These are phyloP conservation scores for Oehlia diaphana DNA, from an alignment of 192 early-diverging fungal species.

Conservation along the genomic window DNA sequence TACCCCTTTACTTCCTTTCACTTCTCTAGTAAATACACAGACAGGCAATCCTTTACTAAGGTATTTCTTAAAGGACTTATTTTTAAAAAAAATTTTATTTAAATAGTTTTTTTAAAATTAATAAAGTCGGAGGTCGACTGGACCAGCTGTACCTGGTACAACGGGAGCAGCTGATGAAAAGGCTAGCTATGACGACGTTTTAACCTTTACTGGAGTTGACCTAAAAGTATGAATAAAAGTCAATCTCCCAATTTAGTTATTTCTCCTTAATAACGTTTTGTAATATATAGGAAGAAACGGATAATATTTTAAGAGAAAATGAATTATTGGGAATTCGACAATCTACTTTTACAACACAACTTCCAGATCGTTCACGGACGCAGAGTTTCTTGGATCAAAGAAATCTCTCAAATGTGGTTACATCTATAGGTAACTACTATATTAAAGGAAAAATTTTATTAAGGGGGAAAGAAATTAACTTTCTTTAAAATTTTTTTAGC, in stretches of 20 bases:
- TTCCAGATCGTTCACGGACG: slow-evolving; percentile 33
- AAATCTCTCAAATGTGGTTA: slow-evolving; percentile 36
- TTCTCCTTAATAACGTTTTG: not conserved
- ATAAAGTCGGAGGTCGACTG: slow-evolving; percentile 19
- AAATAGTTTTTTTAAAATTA: not conserved
- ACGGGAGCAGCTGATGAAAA: slow-evolving; percentile 31
- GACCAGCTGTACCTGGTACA: not conserved
- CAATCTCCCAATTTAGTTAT: not conserved
- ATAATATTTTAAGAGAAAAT: slow-evolving; percentile 54
- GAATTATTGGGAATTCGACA: slow-evolving; percentile 29
- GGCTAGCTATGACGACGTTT: slow-evolving; percentile 66
- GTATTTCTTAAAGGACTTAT: not conserved
- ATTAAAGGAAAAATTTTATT: not conserved
- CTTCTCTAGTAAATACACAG: not conserved
- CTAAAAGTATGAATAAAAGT: slow-evolving; percentile 39
- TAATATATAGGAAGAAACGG: slow-evolving; percentile 49
- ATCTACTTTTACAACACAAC: slow-evolving; percentile 20
- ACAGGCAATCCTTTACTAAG: not conserved
- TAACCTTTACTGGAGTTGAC: slow-evolving; percentile 78
- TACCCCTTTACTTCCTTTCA: not conserved
- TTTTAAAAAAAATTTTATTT: not conserved
- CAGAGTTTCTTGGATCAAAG: slow-evolving; percentile 52
- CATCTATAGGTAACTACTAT: slow-evolving; percentile 43
- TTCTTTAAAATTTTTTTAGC: slow-evolving; percentile 27
- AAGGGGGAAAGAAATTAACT: not conserved